A percentile compares a stretch with the other conserved stretches of the same genome.
Conservation (phyloP, 2,329 filamentous ascomycete species). For the Cladosporium sp. region DNA sequence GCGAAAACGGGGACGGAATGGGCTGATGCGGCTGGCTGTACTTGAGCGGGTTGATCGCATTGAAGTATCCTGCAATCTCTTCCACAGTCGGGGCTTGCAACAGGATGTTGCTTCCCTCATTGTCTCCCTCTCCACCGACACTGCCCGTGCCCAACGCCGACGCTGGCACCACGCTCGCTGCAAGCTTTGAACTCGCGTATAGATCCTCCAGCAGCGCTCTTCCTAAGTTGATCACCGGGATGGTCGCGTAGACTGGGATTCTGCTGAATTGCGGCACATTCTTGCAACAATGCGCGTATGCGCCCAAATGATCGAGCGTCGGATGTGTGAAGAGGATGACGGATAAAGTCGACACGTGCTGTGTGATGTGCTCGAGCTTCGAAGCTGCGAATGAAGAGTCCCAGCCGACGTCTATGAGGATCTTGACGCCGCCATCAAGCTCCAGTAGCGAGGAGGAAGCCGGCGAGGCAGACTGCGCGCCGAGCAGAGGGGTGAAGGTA, state of each 20-base stretch:
- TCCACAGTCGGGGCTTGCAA: conserved; percentile 69
- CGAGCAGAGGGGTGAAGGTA: conserved; percentile 86
- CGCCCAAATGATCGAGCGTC: conserved; percentile 83
- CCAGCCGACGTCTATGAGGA: conserved; percentile 93
- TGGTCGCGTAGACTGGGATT: conserved; percentile 90
- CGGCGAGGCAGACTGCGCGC: conserved; percentile 77
- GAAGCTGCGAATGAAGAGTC: conserved; percentile 81
- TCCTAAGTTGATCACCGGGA: conserved; percentile 86
- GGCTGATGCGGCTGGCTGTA: conserved; percentile 96
- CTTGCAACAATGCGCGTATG: conserved; percentile 95
- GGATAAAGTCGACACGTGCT: conserved; percentile 85
- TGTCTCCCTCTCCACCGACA: conserved; percentile 24
- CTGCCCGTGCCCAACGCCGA: conserved; percentile 56
- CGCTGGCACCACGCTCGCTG: conserved; percentile 72
- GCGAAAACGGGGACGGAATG: conserved; percentile 76
- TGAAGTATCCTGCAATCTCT: conserved; percentile 90
- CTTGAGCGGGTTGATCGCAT: conserved; percentile 82
- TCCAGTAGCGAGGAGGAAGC: conserved; percentile 94
- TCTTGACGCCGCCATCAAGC: conserved; percentile 92
- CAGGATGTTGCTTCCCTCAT: conserved; percentile 45
- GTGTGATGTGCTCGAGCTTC: conserved; percentile 82
- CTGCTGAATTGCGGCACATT: conserved; percentile 86
- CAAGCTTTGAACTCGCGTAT: conserved; percentile 83
- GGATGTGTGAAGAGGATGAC: conserved; percentile 92
- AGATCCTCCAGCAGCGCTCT: conserved; percentile 86